phyloP scores from a whole-genome alignment of 306 rosid species.

The Quercus mongolica region DNA sequence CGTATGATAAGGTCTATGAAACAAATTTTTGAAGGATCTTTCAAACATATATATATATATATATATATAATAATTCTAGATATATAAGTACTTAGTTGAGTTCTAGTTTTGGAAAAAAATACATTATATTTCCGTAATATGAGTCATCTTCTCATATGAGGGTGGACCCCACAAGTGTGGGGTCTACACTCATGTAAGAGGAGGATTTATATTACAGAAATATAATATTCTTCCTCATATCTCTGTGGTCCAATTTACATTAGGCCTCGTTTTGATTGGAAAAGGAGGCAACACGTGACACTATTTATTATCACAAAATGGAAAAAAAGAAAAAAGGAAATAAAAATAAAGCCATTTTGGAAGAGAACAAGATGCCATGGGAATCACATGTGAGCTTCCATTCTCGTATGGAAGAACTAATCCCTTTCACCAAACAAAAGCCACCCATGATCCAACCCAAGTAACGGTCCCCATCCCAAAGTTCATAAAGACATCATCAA shows the following conservation, averaged over 20 bases:
- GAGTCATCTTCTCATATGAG: no score
- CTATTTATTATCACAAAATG: conserved; percentile 18
- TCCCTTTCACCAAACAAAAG: conserved; percentile 17
- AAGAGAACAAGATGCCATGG: conserved; percentile 49
- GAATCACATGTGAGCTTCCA: conserved; percentile 51
- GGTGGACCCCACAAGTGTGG: no score
- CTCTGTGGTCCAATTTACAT: conserved; percentile 32
- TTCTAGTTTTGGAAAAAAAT: no score
- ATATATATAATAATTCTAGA: no score
- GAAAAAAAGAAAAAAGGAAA: not conserved
- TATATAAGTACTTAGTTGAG: no score
- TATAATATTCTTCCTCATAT: not conserved
- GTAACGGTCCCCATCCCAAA: not conserved
- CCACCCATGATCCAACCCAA: not conserved
- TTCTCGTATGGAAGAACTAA: conserved; percentile 5
- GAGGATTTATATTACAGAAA: no score
- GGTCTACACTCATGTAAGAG: no score
- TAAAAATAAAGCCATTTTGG: not conserved
- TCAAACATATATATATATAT: no score
- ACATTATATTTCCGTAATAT: no score
- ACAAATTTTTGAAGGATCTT: no score
- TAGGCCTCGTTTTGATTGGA: not conserved
- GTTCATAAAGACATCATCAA: not conserved
- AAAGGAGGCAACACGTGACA: conserved; percentile 31
- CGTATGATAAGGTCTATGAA: no score